Evolutionary conservation across 1,284 basidiomycete genomes (phyloP).

Genomic region (Papiliotrema flavescens): DNA sequence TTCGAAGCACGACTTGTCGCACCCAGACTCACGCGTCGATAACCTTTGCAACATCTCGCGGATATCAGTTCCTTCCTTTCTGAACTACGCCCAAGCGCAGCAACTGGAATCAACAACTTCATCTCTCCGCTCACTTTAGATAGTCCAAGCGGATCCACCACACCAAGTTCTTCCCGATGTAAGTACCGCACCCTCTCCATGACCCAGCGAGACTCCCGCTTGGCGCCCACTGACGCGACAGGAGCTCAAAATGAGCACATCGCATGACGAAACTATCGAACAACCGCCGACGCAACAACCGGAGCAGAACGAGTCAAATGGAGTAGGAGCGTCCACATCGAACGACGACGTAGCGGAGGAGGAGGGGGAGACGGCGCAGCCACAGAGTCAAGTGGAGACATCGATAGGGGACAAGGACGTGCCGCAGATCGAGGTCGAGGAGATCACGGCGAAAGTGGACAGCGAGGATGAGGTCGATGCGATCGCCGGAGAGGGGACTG

Average conservation of each 20-base stretch:
- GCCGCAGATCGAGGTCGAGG: neutral
- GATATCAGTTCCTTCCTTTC: neutral
- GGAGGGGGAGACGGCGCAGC: neutral
- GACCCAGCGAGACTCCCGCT: no score
- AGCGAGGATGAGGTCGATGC: conserved; percentile 23
- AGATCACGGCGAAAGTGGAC: neutral
- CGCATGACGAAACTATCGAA: conserved; percentile 8
- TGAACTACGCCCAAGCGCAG: neutral
- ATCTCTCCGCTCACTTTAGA: neutral
- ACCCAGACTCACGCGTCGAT: no score
- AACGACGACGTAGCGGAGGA: neutral
- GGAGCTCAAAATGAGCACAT: conserved; percentile 25
- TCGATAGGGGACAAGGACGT: neutral
- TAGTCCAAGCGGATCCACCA: neutral
- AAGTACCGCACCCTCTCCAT: neutral
- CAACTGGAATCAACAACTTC: neutral
- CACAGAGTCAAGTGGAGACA: neutral
- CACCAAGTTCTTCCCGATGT: neutral
- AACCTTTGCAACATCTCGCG: no score
- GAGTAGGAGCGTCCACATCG: neutral
- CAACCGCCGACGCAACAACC: conserved; percentile 2
- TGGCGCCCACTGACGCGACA: neutral
- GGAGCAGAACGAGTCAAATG: neutral
- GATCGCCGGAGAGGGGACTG: neutral
- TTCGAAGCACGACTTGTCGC: no score